These are phyloP conservation scores for Knufia fluminis DNA, from an alignment of 2,329 filamentous ascomycete genomes.

Conservation along the genomic window DNA sequence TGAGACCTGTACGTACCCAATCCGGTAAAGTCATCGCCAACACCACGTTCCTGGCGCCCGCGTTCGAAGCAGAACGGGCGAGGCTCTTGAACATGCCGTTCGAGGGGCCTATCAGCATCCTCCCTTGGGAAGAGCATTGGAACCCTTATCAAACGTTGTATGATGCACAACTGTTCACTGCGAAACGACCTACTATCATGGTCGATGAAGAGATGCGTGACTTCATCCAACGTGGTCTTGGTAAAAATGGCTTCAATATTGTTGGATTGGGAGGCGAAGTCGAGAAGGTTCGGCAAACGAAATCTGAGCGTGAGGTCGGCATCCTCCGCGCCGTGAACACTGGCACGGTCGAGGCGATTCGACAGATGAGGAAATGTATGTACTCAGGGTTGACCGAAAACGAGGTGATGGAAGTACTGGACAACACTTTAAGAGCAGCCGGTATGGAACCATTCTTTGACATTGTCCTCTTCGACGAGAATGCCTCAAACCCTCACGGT, in stretches of 20 bases:
- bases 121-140: slow-evolving; percentile 58
- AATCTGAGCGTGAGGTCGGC: slow-evolving; percentile 47
- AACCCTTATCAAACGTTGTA: slow-evolving; percentile 50
- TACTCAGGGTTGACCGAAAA: slow-evolving; percentile 49
- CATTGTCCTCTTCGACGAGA: slow-evolving; percentile 51
- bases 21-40: slow-evolving; percentile 41
- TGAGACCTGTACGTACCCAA: slow-evolving; percentile 37
- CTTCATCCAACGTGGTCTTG: slow-evolving; percentile 51
- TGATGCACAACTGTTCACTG: slow-evolving; percentile 4
- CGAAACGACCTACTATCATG: slow-evolving; percentile 39
- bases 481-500: slow-evolving; percentile 34
- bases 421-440: slow-evolving; percentile 45
- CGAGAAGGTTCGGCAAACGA: slow-evolving; percentile 51
- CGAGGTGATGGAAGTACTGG: slow-evolving; percentile 47
- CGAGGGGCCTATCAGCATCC: slow-evolving; percentile 42
- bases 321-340: slow-evolving; percentile 55
- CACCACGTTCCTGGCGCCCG: slow-evolving; percentile 50
- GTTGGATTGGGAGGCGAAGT: slow-evolving; percentile 46
- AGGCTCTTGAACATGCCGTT: slow-evolving; percentile 51
- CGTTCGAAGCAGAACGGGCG: slow-evolving; percentile 53
- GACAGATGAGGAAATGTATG: slow-evolving; percentile 47
- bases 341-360: slow-evolving; percentile 52
- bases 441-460: slow-evolving; percentile 53
- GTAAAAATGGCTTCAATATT: slow-evolving; percentile 46
- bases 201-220: slow-evolving; percentile 57